phyloP scores from a whole-genome alignment of 257 asterid genomes.

The Hygrophila difformis region DNA sequence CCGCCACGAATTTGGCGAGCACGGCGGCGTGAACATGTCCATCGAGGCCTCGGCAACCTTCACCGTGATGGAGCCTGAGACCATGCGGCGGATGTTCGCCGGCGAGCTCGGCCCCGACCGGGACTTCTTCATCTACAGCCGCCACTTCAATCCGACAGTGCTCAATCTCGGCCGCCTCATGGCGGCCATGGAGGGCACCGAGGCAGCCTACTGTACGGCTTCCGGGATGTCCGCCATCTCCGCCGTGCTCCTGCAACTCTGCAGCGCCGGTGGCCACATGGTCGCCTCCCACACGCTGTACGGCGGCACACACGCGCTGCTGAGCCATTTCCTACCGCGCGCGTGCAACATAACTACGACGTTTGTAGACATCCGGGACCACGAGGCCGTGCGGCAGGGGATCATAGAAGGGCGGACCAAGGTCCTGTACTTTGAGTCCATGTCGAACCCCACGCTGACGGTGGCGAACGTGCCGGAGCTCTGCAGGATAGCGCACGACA shows the following conservation, averaged over 20 bases:
- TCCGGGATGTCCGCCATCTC: constrained; percentile 98
- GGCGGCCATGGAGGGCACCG: constrained; percentile 92
- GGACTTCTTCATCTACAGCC: constrained; percentile 89
- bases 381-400: constrained; percentile 41
- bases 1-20: constrained; percentile 99
- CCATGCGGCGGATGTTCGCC: constrained; percentile 91
- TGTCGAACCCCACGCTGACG: constrained; percentile 73
- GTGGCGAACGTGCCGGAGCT: constrained; percentile 90
- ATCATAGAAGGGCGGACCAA: constrained; percentile 62
- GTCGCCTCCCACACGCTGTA: constrained; percentile 76
- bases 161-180: constrained; percentile 82
- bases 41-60: constrained; percentile 98
- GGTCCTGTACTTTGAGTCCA: constrained; percentile 66
- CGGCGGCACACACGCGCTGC: constrained; percentile 91
- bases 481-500: constrained; percentile 75
- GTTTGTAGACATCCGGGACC: constrained; percentile 67
- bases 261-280: constrained; percentile 88
- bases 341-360: constrained; percentile 79
- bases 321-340: constrained; percentile 69
- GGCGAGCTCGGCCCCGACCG: constrained; percentile 94
- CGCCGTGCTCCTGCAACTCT: constrained; percentile 67
- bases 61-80: constrained; percentile 96
- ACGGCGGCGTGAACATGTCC: constrained; percentile 98
- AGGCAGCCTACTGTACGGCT: constrained; percentile 95
- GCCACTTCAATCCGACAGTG: constrained; percentile 92